Evolutionary conservation across 1,139 yeast species (phyloP).

Genomic region (Suhomyces taliae): DNA sequence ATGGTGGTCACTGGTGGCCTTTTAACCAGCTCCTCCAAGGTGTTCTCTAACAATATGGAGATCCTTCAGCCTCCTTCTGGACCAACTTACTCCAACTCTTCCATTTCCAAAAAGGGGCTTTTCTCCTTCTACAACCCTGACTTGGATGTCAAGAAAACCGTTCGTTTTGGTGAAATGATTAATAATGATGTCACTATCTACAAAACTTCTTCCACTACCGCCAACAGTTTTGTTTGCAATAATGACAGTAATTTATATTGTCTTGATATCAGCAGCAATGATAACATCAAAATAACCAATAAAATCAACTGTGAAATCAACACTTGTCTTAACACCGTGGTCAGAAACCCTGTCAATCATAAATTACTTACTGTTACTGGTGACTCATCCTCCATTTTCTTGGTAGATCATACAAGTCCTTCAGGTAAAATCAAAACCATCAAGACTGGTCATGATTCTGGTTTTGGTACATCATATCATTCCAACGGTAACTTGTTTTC

Average conservation of each 20-base stretch:
- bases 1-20: slow-evolving; percentile 73
- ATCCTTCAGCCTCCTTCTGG: slow-evolving; percentile 22
- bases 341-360: slow-evolving; percentile 29
- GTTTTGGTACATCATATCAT: slow-evolving; percentile 81
- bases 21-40: slow-evolving; percentile 24
- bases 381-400: slow-evolving; percentile 38
- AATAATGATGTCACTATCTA: slow-evolving; percentile 76
- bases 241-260: slow-evolving; percentile 74
- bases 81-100: slow-evolving; percentile 3
- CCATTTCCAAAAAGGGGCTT: slow-evolving; percentile 51
- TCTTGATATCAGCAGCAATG: slow-evolving; percentile 53
- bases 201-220: slow-evolving; percentile 37
- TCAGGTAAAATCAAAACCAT: slow-evolving; percentile 27
- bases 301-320: slow-evolving; percentile 39
- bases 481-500: slow-evolving; percentile 73
- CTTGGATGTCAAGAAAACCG: slow-evolving; percentile 47
- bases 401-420: slow-evolving; percentile 34
- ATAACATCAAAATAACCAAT: slow-evolving; percentile 38
- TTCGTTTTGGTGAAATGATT: slow-evolving; percentile 73
- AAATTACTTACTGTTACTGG: slow-evolving; percentile 43
- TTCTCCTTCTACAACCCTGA: slow-evolving; percentile 57
- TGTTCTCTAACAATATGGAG: slow-evolving; percentile 29
- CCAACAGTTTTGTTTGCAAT: slow-evolving; percentile 70
- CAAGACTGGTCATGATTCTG: slow-evolving; percentile 68
- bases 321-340: slow-evolving; percentile 43